These are phyloP conservation scores for Schizosaccharomyces cryophilus DNA, from an alignment of 805 yeast genomes.

Conservation along the genomic window DNA sequence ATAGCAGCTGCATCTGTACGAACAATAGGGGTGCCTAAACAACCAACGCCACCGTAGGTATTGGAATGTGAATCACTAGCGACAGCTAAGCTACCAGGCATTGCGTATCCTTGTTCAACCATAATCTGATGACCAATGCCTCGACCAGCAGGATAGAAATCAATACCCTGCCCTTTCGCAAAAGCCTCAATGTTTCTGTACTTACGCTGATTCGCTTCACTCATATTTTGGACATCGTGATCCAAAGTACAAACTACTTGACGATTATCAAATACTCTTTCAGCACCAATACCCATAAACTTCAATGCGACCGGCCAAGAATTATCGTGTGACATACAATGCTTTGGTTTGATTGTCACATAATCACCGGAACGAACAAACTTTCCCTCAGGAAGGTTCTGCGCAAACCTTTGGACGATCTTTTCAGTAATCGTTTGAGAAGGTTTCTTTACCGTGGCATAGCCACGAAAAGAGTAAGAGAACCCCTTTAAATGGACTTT, in stretches of 20 bases:
- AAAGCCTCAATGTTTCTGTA: constrained; percentile 72
- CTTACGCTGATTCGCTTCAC: constrained; percentile 69
- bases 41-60: constrained; percentile 91
- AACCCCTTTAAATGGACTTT: neutral
- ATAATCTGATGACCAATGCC: constrained; percentile 98
- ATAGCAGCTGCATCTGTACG: constrained; percentile 97
- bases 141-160: constrained; percentile 94
- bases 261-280: constrained; percentile 51
- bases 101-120: constrained; percentile 97
- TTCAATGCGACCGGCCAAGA: constrained; percentile 98
- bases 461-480: neutral
- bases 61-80: constrained; percentile 96
- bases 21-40: constrained; percentile 91
- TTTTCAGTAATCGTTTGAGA: constrained; percentile 80
- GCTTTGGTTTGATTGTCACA: constrained; percentile 82
- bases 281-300: constrained; percentile 85
- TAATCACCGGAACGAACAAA: constrained; percentile 73
- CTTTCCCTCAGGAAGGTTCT: constrained; percentile 55
- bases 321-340: constrained; percentile 97
- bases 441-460: neutral
- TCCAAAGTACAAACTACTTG: constrained; percentile 93
- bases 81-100: constrained; percentile 76
- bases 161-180: constrained; percentile 75
- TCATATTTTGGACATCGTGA: constrained; percentile 89
- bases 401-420: constrained; percentile 81